Percentiles rank a stretch among this genome's conserved stretches.
phyloP scores from a whole-genome alignment of 2,329 filamentous ascomycete species.

The Tympanopsis confertula region DNA sequence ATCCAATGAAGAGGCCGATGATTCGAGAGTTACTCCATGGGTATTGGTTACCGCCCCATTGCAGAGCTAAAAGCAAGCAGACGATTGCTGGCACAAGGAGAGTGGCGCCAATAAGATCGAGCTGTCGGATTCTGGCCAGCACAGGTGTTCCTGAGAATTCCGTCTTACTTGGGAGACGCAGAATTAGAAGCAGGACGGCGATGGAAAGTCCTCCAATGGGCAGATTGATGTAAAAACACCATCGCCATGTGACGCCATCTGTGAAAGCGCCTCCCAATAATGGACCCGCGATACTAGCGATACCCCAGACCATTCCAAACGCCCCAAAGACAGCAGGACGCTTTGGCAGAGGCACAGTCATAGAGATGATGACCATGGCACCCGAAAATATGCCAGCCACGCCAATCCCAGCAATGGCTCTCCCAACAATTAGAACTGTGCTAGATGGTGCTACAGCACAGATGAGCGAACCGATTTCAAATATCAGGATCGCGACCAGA shows the following conservation, averaged over 20 bases:
- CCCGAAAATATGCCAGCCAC: conserved; percentile 38
- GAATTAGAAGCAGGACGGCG: conserved; percentile 28
- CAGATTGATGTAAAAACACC: conserved; percentile 34
- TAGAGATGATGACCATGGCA: conserved; percentile 33
- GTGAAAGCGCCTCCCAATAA: conserved; percentile 37
- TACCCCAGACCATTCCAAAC: conserved; percentile 42
- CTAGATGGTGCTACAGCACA: conserved; percentile 30
- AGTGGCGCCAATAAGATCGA: conserved; percentile 36
- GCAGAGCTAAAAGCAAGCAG: conserved; percentile 37
- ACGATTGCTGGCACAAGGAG: conserved; percentile 39
- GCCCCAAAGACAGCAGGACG: conserved; percentile 41
- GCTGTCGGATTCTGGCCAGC: conserved; percentile 23
- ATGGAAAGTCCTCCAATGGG: conserved; percentile 34
- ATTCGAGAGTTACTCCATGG: conserved; percentile 15
- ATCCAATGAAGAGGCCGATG: conserved; percentile 20
- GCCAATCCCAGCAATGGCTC: conserved; percentile 39
- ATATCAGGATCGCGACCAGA: conserved; percentile 23
- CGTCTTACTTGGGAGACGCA: conserved; percentile 18
- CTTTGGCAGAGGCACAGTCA: conserved; percentile 39
- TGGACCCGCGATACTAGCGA: conserved; percentile 36
- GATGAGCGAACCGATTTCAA: conserved; percentile 29
- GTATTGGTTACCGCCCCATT: conserved; percentile 24
- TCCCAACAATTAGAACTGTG: conserved; percentile 37
- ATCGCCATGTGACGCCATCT: conserved; percentile 35
- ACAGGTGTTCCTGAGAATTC: conserved; percentile 16